Evolutionary conservation across 2,329 filamentous ascomycete genomes (phyloP).

Genomic region (Sporothrix inflata): DNA sequence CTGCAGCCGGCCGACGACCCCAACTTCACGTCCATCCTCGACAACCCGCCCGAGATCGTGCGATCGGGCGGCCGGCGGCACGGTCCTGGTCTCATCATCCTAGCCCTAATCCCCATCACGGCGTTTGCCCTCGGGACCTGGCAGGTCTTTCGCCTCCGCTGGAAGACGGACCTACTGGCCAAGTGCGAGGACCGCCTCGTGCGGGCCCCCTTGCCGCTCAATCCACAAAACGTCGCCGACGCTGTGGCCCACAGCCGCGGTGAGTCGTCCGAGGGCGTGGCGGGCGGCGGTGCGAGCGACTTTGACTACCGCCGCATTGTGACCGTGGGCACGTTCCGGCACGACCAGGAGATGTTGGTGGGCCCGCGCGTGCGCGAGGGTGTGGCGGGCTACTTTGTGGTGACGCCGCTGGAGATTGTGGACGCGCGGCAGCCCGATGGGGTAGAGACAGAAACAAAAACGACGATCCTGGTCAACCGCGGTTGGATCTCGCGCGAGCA

Average conservation of each 20-base stretch:
- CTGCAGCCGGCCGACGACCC: constrained; percentile 70
- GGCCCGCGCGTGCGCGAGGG: constrained; percentile 89
- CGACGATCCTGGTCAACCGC: constrained; percentile 74
- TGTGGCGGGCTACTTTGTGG: constrained; percentile 84
- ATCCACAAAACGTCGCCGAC: constrained; percentile 78
- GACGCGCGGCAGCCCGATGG: not conserved
- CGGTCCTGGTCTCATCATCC: constrained; percentile 77
- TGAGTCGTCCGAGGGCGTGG: constrained; percentile 13
- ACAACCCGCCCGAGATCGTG: constrained; percentile 81
- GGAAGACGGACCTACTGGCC: constrained; percentile 92
- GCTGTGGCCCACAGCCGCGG: constrained; percentile 61
- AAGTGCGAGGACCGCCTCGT: constrained; percentile 90
- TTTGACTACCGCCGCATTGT: constrained; percentile 91
- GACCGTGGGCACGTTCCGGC: constrained; percentile 72
- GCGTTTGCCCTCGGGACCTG: constrained; percentile 90
- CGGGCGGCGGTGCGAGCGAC: constrained; percentile 42
- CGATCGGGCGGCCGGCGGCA: constrained; percentile 73
- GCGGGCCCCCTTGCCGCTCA: constrained; percentile 77
- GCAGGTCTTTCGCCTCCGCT: constrained; percentile 90
- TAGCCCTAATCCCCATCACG: constrained; percentile 86
- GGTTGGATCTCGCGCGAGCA: constrained; percentile 88
- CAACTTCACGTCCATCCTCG: constrained; percentile 81
- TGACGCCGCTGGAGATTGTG: constrained; percentile 77
- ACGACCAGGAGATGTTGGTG: constrained; percentile 95
- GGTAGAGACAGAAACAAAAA: constrained; percentile 37